Evolutionary conservation across 225 moss, liverwort and hornwort species (phyloP).

Genomic region (Marchantia paleacea): DNA sequence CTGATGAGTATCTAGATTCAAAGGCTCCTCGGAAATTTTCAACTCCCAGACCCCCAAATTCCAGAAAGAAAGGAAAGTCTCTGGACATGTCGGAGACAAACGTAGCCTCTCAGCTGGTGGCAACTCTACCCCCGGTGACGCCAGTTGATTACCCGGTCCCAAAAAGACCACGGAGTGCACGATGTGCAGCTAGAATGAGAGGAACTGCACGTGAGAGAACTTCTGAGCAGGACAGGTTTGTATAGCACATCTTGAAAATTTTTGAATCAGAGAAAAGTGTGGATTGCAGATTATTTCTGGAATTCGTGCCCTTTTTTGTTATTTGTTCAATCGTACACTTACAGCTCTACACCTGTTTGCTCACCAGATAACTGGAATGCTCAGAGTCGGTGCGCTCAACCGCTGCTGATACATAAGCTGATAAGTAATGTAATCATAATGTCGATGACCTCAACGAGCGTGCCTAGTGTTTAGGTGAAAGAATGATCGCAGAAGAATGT

Average conservation of each 20-base stretch:
- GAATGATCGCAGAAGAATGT: neutral
- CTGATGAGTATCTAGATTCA: constrained; percentile 10
- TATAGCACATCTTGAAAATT: neutral
- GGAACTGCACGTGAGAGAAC: neutral
- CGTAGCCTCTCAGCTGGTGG: neutral
- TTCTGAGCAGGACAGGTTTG: neutral
- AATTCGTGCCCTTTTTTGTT: neutral
- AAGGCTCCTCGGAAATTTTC: neutral
- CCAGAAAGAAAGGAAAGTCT: neutral
- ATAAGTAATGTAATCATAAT: neutral
- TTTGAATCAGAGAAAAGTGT: neutral
- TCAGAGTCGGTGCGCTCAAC: neutral
- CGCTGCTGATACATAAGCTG: neutral
- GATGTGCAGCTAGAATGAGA: neutral
- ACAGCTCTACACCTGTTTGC: neutral
- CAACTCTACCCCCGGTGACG: neutral
- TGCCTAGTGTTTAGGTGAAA: neutral
- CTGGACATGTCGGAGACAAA: neutral
- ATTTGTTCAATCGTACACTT: neutral
- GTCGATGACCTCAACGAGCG: neutral
- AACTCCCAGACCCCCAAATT: neutral
- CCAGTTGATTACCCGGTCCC: neutral
- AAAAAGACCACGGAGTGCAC: constrained; percentile 16
- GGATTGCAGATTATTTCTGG: neutral
- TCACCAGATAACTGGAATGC: neutral